These are phyloP conservation scores for Eutypa lata DNA, from an alignment of 2,329 filamentous ascomycete species.

Conservation along the genomic window DNA sequence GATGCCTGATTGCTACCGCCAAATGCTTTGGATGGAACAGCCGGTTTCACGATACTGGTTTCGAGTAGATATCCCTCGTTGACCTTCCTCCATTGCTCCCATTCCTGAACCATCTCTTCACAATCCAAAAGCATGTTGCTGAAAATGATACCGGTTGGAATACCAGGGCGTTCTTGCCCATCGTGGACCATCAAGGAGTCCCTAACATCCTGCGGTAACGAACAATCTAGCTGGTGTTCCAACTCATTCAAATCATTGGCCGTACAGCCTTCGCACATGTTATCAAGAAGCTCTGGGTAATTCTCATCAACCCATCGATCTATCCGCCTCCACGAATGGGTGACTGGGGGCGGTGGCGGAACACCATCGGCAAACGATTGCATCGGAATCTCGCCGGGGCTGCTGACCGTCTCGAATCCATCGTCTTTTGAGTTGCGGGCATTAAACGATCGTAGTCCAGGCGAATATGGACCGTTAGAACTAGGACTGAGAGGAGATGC, in stretches of 20 bases:
- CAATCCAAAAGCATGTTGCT: slow-evolving; percentile 94
- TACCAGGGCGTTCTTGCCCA: slow-evolving; percentile 92
- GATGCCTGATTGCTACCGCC: slow-evolving; percentile 65
- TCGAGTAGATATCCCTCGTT: slow-evolving; percentile 82
- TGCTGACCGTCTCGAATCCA: slow-evolving; percentile 66
- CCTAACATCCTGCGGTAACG: slow-evolving; percentile 86
- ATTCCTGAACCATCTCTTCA: slow-evolving; percentile 96
- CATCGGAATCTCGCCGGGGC: slow-evolving; percentile 85
- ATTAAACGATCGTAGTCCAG: slow-evolving; percentile 78
- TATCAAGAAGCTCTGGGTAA: slow-evolving; percentile 91
- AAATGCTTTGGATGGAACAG: slow-evolving; percentile 68
- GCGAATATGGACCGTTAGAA: slow-evolving; percentile 75
- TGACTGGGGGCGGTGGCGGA: slow-evolving; percentile 82
- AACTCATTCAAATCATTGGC: slow-evolving; percentile 94
- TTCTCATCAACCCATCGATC: slow-evolving; percentile 92
- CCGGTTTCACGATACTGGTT: slow-evolving; percentile 54
- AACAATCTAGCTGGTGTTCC: slow-evolving; percentile 93
- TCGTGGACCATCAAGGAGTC: slow-evolving; percentile 90
- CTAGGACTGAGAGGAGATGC: slow-evolving; percentile 47
- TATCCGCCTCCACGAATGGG: slow-evolving; percentile 91
- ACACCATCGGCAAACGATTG: slow-evolving; percentile 91
- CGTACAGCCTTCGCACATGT: slow-evolving; percentile 88
- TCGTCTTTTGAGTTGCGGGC: slow-evolving; percentile 63
- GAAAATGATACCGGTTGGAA: slow-evolving; percentile 89
- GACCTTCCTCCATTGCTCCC: slow-evolving; percentile 92